Evolutionary conservation across 2,329 filamentous ascomycete species (phyloP).

Genomic region (Cladophialophora carrionii): DNA sequence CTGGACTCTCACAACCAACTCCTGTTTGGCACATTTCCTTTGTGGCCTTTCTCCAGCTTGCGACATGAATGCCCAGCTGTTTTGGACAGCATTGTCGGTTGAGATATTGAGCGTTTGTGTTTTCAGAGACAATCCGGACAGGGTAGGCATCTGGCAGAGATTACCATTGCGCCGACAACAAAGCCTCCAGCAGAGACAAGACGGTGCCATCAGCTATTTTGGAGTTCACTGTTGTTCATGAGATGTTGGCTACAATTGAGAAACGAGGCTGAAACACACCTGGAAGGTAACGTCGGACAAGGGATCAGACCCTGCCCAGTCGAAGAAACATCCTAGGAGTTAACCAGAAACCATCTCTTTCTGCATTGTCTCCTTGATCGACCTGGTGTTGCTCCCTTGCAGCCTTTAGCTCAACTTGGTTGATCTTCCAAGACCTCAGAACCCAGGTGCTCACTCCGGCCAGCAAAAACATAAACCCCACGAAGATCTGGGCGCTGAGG

Average conservation of each 20-base stretch:
- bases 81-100: background rate
- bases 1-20: background rate
- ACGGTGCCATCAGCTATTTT: background rate
- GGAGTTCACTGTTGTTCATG: background rate
- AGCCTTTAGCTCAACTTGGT: slow-evolving; percentile 31
- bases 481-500: slow-evolving; percentile 32
- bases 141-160: background rate
- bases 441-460: slow-evolving; percentile 30
- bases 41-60: background rate
- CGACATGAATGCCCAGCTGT: background rate
- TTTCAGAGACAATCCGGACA: background rate
- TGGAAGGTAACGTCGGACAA: background rate
- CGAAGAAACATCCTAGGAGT: slow-evolving; percentile 18
- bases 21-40: background rate
- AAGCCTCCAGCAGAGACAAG: background rate
- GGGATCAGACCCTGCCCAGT: slow-evolving; percentile 22
- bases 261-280: background rate
- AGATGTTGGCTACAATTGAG: background rate
- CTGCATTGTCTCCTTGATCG: background rate
- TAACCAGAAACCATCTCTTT: slow-evolving; percentile 14
- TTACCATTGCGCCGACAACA: background rate
- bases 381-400: slow-evolving; percentile 16
- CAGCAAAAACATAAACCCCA: slow-evolving; percentile 33
- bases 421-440: slow-evolving; percentile 35
- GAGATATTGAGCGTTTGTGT: background rate